Evolutionary conservation across 768 basidiomycete species (phyloP), one percentile per base, ranked within the genome.

Genomic region (Hysterangium stoloniferum): DNA sequence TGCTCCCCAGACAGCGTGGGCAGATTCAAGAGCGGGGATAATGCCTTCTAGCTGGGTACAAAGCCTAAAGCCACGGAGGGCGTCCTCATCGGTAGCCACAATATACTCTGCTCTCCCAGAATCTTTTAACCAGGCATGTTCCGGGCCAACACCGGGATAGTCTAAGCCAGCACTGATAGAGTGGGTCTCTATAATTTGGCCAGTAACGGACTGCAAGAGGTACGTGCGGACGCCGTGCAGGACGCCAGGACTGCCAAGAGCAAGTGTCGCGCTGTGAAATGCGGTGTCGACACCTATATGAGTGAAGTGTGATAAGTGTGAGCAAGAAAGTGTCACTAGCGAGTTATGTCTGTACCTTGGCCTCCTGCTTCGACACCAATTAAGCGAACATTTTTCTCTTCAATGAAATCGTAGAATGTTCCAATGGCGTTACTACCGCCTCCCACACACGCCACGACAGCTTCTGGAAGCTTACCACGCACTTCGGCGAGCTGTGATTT

Each of bases 381-480:
- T 28, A 99, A 70, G 32, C 85, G 77, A 20, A 98, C 94, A 38
- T 65, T 72, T 66, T 88, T 84, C 63, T 98, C 91, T 6, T 74
- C 71, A 64, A 98, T 94, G 68, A 98, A 99, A 59, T 97, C 89
- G 66, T 89, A 90, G 78, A 99, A 99, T 9, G 94, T 84, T 25
- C 94, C 96, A 57, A 99, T 99, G 13, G 96, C 92, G 64, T 99
- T 98, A 64, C 85, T 89, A 9, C 96, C 96, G 42, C 96, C 96
- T 24, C 96, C 96, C 36, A 98, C 96, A 65, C 96, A 99, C 22
- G 96, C 96, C 4, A 98, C 86, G 37, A 99, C 80, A 4, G 79
- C 88, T 57, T 98, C 93, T 6, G 95, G 96, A 4, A 98, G 79
- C 66, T 94, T 96, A 19, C 88, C 86, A 38, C 73, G 75, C 37